These are phyloP conservation scores for Lasiodiplodia sp. DNA, from an alignment of 2,329 filamentous ascomycete species.

Conservation along the genomic window DNA sequence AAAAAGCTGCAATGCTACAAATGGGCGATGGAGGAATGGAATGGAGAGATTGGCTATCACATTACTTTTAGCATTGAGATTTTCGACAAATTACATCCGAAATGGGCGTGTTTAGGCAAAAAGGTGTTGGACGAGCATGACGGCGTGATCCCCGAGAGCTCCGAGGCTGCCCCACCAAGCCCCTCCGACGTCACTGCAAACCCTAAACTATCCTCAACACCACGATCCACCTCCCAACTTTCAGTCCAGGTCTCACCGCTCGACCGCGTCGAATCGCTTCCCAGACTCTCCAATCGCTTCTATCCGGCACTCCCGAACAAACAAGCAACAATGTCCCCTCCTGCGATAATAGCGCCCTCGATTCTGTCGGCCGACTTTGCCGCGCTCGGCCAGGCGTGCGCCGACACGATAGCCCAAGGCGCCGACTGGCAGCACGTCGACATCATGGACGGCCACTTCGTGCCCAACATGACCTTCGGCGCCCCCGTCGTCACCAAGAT, in stretches of 20 bases:
- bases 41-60: no score
- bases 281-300: neutral
- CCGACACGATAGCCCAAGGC: conserved; percentile 81
- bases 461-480: conserved; percentile 97
- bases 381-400: conserved; percentile 84
- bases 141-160: conserved; percentile 9
- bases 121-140: neutral
- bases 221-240: neutral
- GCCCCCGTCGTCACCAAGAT: conserved; percentile 95
- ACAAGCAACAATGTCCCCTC: conserved; percentile 76
- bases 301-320: neutral
- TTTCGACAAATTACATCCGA: no score
- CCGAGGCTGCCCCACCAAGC: conserved; percentile 23
- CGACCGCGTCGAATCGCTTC: neutral
- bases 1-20: no score
- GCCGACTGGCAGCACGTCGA: conserved; percentile 63
- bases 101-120: neutral
- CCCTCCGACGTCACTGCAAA: conserved; percentile 28
- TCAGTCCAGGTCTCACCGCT: neutral
- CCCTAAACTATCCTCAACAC: conserved; percentile 1
- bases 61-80: no score
- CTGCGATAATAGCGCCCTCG: conserved; percentile 95
- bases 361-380: conserved; percentile 98
- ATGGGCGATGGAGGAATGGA: no score
- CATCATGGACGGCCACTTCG: conserved; percentile 93